These are phyloP conservation scores for Claviceps fusiformis DNA, from an alignment of 2,329 filamentous ascomycete species.

Conservation along the genomic window DNA sequence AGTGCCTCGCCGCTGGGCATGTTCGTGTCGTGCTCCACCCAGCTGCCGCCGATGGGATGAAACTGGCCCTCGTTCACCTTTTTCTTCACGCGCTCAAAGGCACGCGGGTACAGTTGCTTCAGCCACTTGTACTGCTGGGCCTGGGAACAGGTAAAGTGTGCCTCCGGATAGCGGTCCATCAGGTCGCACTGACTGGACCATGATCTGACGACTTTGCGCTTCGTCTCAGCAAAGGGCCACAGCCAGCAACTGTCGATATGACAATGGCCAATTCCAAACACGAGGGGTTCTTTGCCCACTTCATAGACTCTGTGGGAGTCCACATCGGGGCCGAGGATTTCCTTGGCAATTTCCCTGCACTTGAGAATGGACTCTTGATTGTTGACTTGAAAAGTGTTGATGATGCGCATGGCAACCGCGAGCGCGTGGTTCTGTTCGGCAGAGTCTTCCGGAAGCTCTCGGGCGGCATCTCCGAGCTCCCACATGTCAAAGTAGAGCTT, in stretches of 20 bases:
- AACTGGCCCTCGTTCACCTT: conserved; percentile 87
- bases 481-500: conserved; percentile 84
- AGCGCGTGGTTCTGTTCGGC: conserved; percentile 83
- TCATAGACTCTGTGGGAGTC: conserved; percentile 78
- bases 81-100: conserved; percentile 78
- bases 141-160: conserved; percentile 83
- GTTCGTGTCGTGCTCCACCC: conserved; percentile 98
- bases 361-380: conserved; percentile 65
- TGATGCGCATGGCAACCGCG: conserved; percentile 72
- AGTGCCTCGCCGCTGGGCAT: conserved; percentile 91
- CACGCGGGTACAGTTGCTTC: conserved; percentile 73
- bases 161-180: conserved; percentile 88
- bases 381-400: conserved; percentile 76
- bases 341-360: conserved; percentile 68
- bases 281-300: conserved; percentile 56
- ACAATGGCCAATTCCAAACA: conserved; percentile 87
- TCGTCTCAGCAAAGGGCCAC: conserved; percentile 97
- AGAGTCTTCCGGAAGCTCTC: conserved; percentile 78
- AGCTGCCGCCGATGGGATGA: conserved; percentile 90
- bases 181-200: conserved; percentile 96
- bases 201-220: conserved; percentile 86
- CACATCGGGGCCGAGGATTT: conserved; percentile 69
- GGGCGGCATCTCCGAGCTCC: conserved; percentile 86
- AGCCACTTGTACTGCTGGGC: conserved; percentile 98
- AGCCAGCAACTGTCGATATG: conserved; percentile 98